Conservation (phyloP, 345 rosid genomes). For the Lenwebbia sp. region DNA sequence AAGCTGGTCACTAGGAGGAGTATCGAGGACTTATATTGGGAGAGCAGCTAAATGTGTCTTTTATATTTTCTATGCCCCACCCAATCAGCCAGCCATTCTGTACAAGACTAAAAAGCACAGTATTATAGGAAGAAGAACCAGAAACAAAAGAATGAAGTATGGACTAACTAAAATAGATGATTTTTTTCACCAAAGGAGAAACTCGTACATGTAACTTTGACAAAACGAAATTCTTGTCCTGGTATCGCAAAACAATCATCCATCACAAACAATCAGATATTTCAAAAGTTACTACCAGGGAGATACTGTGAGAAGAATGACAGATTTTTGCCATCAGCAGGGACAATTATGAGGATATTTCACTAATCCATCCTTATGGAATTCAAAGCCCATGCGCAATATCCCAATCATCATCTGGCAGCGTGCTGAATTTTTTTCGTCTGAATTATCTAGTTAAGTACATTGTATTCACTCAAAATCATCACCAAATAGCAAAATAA, state of each 20-base stretch:
- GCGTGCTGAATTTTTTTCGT: neutral
- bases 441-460: neutral
- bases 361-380: neutral
- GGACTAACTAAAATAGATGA: neutral
- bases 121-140: neutral
- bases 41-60: neutral
- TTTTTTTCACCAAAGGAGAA: neutral
- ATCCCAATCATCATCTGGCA: neutral
- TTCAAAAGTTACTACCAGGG: neutral
- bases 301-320: neutral
- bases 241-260: neutral
- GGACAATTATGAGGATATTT: neutral
- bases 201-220: neutral
- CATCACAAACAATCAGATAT: neutral
- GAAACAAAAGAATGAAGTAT: neutral
- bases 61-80: neutral
- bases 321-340: neutral
- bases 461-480: neutral
- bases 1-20: neutral
- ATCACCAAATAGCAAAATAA: neutral
- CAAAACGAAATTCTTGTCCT: neutral
- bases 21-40: neutral
- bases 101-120: neutral
- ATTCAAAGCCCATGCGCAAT: slow-evolving; percentile 3
- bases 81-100: neutral